These are phyloP conservation scores for Blastocystis sp. DNA, from an alignment of 352 stramenopile species.

Conservation along the genomic window DNA sequence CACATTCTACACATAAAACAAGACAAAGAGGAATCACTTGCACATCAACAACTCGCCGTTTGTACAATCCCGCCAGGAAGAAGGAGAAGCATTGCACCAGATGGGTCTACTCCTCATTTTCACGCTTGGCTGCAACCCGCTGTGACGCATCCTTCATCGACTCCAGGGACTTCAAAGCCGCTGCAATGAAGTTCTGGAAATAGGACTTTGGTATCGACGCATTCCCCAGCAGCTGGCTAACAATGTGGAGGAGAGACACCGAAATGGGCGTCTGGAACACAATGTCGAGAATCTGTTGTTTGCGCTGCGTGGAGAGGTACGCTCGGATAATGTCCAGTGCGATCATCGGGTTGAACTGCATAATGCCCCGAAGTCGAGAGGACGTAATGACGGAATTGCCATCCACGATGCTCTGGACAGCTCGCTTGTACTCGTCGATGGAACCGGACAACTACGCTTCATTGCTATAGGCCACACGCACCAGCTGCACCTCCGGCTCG, in stretches of 20 bases:
- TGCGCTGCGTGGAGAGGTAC: neutral
- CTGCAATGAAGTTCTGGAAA: neutral
- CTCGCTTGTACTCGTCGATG: neutral
- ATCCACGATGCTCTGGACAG: neutral
- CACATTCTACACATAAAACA: neutral
- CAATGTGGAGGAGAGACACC: slow-evolving; percentile 2
- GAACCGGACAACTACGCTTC: neutral
- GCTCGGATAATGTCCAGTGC: slow-evolving; percentile 30
- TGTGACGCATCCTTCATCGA: neutral
- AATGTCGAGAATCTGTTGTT: slow-evolving; percentile 31
- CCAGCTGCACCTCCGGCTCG: neutral
- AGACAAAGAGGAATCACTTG: neutral
- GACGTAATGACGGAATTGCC: neutral
- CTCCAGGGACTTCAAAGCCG: neutral
- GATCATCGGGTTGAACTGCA: slow-evolving; percentile 15
- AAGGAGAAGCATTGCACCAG: slow-evolving; percentile 50
- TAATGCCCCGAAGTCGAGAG: neutral
- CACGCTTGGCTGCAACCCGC: neutral
- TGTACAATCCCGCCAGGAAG: slow-evolving; percentile 30
- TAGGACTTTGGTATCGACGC: neutral
- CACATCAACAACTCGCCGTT: neutral
- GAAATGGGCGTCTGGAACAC: slow-evolving; percentile 18
- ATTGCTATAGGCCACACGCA: neutral
- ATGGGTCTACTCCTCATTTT: neutral
- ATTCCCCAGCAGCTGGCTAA: neutral